A percentile compares a stretch with the other conserved stretches of the same genome.
These are phyloP conservation scores for Xylona heveae DNA, from an alignment of 495 filamentous ascomycete species.

Conservation along the genomic window DNA sequence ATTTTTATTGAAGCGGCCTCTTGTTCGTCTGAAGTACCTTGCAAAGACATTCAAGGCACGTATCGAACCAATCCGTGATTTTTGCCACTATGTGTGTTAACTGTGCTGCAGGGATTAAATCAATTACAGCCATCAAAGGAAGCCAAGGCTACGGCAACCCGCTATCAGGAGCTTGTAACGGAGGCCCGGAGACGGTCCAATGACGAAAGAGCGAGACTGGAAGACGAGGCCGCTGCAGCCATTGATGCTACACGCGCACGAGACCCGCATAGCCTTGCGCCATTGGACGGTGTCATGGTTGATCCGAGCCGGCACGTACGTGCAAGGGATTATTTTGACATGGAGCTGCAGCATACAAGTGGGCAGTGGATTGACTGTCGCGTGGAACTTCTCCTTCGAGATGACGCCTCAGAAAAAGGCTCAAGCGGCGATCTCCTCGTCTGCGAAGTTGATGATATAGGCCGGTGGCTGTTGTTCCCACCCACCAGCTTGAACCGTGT, in stretches of 20 bases:
- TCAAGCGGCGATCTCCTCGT: slow-evolving; percentile 65
- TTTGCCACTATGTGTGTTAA: slow-evolving; percentile 7
- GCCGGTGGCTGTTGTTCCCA: slow-evolving; percentile 79
- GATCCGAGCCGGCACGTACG: slow-evolving; percentile 54
- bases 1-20: slow-evolving; percentile 70
- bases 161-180: slow-evolving; percentile 50
- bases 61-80: too few relatives aligned
- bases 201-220: slow-evolving; percentile 68
- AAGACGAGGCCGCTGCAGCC: slow-evolving; percentile 72
- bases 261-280: slow-evolving; percentile 53
- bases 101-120: slow-evolving; percentile 21
- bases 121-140: slow-evolving; percentile 13
- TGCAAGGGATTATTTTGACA: slow-evolving; percentile 72
- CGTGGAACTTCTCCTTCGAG: slow-evolving; percentile 71
- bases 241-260: slow-evolving; percentile 62
- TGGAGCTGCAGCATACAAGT: slow-evolving; percentile 72
- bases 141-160: slow-evolving; percentile 19
- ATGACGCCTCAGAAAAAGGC: slow-evolving; percentile 37
- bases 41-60: slow-evolving; percentile 59
- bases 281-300: slow-evolving; percentile 45
- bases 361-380: slow-evolving; percentile 76
- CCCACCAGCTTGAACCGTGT: slow-evolving; percentile 46
- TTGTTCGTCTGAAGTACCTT: slow-evolving; percentile 76
- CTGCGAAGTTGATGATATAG: slow-evolving; percentile 57
- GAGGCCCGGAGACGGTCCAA: slow-evolving; percentile 58